Base-by-base conservation (phyloP, 805 yeast species). In the Groenewaldozyma tartarivorans region DNA sequence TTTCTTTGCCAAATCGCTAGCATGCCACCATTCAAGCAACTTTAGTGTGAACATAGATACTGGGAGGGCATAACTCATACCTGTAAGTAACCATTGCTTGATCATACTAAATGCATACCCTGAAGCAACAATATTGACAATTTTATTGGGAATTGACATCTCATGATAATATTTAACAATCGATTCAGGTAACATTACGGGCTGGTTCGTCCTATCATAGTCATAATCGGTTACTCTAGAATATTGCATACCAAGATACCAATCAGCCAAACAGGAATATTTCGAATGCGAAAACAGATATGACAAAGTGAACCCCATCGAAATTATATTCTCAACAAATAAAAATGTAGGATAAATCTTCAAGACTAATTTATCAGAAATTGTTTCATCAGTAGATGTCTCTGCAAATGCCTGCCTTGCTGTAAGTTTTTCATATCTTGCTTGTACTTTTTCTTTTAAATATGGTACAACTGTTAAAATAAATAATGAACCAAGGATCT, bases 11-110 rank as follows among this genome's bases (percentile, higher is more conserved):
- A 85, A 73, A 45, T 81, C 85, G 13, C 87, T 77, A 20, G 82
- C 73, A 46, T 77, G 76, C 94, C 95, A 88, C 96, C 96, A 88
- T 58, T 88, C 96, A 27, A 86, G 67, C 51, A 88, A 84, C 61
- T 86, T 85, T 45, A 88, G 67, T 19, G 79, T 54, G 55, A 90
- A 87, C 39, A 88, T 80, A 2, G 94, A 84, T 0, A 81, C 69
- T 0, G 96, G 96, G 61, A 90, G 75, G 63, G 38, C 75, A 70
- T 48, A 72, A 41, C 48, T 46, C 27, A 55, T 49, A 1, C 51
- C 48, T 3, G 49, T 29, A 2, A 51, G 35, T 22, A 43, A 33
- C 35, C 31, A 19, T 33, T 62, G 42, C 16, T 60, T 44, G 33
- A 47, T 2, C 35, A 36, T 37, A 48, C 45, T 60, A 57, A 43